phyloP scores from a whole-genome alignment of 169 alveolate genomes.

The Eimeria acervulina region DNA sequence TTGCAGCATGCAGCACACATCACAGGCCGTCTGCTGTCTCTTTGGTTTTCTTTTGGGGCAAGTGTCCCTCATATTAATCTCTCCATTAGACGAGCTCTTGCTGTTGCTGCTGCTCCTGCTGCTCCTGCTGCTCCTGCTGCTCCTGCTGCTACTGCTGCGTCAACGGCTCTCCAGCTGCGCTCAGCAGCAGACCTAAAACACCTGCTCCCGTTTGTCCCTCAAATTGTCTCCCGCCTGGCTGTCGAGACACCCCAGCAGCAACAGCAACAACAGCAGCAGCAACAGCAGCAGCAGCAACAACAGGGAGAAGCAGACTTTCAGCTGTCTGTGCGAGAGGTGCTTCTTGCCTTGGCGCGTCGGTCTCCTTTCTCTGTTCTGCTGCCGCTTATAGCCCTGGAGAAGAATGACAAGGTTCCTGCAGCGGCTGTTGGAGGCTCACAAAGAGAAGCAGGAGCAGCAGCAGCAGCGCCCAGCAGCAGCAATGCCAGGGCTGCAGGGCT shows the following conservation, averaged over 20 bases:
- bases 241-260: slow-evolving; percentile 13
- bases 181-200: slow-evolving; percentile 69
- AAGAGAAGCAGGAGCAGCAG: not conserved
- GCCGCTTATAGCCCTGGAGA: slow-evolving; percentile 31
- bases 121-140: slow-evolving; percentile 74
- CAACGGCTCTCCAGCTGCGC: not conserved
- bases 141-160: slow-evolving; percentile 5
- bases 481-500: slow-evolving; percentile 53
- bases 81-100: not conserved
- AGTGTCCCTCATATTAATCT: slow-evolving; percentile 27
- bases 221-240: slow-evolving; percentile 84
- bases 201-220: slow-evolving; percentile 83
- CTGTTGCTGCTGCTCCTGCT: slow-evolving; percentile 64
- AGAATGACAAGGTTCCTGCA: slow-evolving; percentile 18
- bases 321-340: slow-evolving; percentile 56
- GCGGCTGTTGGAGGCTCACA: not conserved
- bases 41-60: slow-evolving; percentile 58
- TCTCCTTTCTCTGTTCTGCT: slow-evolving; percentile 35
- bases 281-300: not conserved
- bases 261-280: slow-evolving; percentile 22
- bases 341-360: slow-evolving; percentile 17
- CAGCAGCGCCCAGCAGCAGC: slow-evolving; percentile 33
- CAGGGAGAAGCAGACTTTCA: slow-evolving; percentile 62
- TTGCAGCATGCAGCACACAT: slow-evolving; percentile 40
- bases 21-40: slow-evolving; percentile 66